Percentiles rank a stretch among this genome's conserved stretches.
These are phyloP conservation scores for Cyclocybe cylindracea DNA, from an alignment of 768 basidiomycete species.

Conservation along the genomic window DNA sequence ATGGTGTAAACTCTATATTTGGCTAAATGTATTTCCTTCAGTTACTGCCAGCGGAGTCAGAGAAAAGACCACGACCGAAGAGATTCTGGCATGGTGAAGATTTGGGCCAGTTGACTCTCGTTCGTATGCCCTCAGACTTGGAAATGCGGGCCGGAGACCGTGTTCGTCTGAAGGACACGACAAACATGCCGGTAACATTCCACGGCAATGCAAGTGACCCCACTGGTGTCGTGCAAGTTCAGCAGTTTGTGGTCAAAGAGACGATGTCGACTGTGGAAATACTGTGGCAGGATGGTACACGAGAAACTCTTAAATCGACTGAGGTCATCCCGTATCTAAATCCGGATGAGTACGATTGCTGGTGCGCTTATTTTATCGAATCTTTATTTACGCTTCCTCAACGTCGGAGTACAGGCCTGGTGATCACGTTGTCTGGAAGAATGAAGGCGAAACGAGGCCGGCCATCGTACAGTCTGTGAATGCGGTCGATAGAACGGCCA, in stretches of 20 bases:
- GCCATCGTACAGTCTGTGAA: conserved; percentile 83
- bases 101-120: conserved; percentile 60
- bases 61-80: conserved; percentile 62
- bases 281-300: conserved; percentile 86
- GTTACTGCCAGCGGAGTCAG: conserved; percentile 62
- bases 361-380: conserved; percentile 44
- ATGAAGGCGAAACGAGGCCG: conserved; percentile 63
- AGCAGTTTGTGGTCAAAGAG: conserved; percentile 65
- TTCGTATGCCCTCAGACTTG: conserved; percentile 59
- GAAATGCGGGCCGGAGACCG: conserved; percentile 77
- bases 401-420: conserved; percentile 66
- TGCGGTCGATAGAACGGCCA: conserved; percentile 68
- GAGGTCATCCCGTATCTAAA: conserved; percentile 81
- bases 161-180: conserved; percentile 55
- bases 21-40: conserved; percentile 27
- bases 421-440: conserved; percentile 85
- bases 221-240: conserved; percentile 49
- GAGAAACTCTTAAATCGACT: conserved; percentile 59
- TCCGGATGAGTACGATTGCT: conserved; percentile 91
- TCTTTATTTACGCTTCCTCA: conserved; percentile 4
- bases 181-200: conserved; percentile 52
- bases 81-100: conserved; percentile 75
- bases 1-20: background rate
- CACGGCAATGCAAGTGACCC: conserved; percentile 56
- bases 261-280: conserved; percentile 70